Evolutionary conservation across 306 rosid genomes (phyloP), one percentile per base, ranked within the genome.

Genomic region (Cucurbita moschata): DNA sequence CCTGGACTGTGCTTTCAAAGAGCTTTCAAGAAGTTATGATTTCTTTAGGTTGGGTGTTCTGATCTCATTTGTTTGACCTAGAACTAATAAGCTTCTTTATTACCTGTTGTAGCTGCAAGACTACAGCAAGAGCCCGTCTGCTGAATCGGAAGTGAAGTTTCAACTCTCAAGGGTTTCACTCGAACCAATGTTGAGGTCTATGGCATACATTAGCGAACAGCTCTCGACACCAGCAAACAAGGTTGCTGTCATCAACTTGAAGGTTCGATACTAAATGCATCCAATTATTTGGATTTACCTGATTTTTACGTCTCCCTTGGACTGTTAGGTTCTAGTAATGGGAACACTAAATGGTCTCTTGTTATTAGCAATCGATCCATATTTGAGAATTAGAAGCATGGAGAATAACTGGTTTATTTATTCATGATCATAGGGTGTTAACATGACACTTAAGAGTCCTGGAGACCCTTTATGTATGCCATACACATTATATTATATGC

Each of bases 191-290:
- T 79, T 94, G 82, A 86, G 83, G 88, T 89, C 92, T 80, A 92
- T 89, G 97, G 92, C 96, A 55, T 85, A 84, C 84, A 92, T 92
- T 58, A 92, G 91, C 7, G 96, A 89, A 59, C 97, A 92, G 79
- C 96, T 92, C 56, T 92, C 97, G 50, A 82, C 80, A 35, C 97
- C 97, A 46, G 97, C 94, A 58, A 92, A 89, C 85, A 94, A 89
- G 83, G 95, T 94, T 81, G 97, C 99, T 74, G 95, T 92, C 80
- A 88, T 94, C 81, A 91, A 89, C 81, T 86, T 94, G 79, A 91
- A 88, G 89, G 97, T 89, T 75, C 39, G 4, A 54, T 18, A 15
- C 26, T 3, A 4, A 9, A 51, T 26, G 16, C 15, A 35, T 51
- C 35, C 8, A 70, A 9, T 30, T 50, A 8, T 50, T 26, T 51